These are phyloP conservation scores for Fusarium tuaranense DNA, from an alignment of 2,329 filamentous ascomycete species.

Conservation along the genomic window DNA sequence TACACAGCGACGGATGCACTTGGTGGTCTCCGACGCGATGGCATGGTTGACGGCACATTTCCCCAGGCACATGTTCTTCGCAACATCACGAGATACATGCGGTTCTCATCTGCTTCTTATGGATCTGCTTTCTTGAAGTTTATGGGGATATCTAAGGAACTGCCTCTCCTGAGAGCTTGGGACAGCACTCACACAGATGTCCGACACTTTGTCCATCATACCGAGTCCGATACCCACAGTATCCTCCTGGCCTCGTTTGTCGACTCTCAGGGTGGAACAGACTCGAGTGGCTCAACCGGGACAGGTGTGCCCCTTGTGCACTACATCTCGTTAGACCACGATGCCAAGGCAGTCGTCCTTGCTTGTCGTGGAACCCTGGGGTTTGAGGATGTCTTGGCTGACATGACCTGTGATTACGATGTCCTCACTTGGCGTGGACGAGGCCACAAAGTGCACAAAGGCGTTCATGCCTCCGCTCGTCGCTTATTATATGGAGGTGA, in stretches of 20 bases:
- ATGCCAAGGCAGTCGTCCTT: conserved; percentile 78
- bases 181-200: conserved; percentile 70
- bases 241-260: conserved; percentile 78
- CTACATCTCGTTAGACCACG: conserved; percentile 78
- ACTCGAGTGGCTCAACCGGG: conserved; percentile 72
- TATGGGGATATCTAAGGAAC: conserved; percentile 69
- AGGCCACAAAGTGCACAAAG: conserved; percentile 78
- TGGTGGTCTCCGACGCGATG: conserved; percentile 61
- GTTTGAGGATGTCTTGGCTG: conserved; percentile 79
- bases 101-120: conserved; percentile 75
- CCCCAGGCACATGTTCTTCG: conserved; percentile 69
- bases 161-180: conserved; percentile 55
- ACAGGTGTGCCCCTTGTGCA: conserved; percentile 78
- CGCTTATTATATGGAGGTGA: conserved; percentile 76
- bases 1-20: conserved; percentile 63
- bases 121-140: conserved; percentile 72
- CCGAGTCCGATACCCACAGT: conserved; percentile 66
- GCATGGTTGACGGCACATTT: conserved; percentile 69
- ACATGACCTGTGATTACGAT: conserved; percentile 81
- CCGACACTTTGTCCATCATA: conserved; percentile 73
- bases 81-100: conserved; percentile 74
- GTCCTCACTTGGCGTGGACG: conserved; percentile 72
- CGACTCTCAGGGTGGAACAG: conserved; percentile 75
- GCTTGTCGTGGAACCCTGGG: conserved; percentile 78
- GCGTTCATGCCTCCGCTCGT: conserved; percentile 77